Conservation (phyloP, 2,329 filamentous ascomycete species). For the Massarina eburnea region DNA sequence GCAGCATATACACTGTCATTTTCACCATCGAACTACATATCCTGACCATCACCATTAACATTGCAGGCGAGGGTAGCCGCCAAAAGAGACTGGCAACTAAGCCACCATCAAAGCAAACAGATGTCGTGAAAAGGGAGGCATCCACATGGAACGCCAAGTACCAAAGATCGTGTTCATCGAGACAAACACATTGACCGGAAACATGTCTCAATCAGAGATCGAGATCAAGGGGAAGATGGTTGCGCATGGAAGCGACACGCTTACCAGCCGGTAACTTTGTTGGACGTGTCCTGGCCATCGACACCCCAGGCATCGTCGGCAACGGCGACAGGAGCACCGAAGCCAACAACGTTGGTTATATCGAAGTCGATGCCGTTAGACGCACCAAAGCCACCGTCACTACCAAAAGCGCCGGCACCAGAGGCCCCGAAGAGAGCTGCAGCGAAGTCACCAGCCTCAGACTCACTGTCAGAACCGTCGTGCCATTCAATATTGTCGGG, state of each 20-base stretch:
- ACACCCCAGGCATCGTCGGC: slow-evolving; percentile 11
- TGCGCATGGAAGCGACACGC: neutral
- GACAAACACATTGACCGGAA: slow-evolving; percentile 3
- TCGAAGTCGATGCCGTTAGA: slow-evolving; percentile 7
- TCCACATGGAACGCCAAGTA: slow-evolving; percentile 1
- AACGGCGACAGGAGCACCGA: slow-evolving; percentile 9
- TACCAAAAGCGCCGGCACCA: slow-evolving; percentile 9
- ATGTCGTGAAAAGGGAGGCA: slow-evolving; percentile 4
- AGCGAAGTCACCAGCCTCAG: slow-evolving; percentile 21
- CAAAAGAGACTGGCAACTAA: slow-evolving; percentile 9
- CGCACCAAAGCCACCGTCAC: slow-evolving; percentile 7
- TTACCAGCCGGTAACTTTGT: slow-evolving; percentile 35
- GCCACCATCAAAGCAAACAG: slow-evolving; percentile 14
- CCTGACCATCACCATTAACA: slow-evolving; percentile 4
- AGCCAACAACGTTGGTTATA: slow-evolving; percentile 10
- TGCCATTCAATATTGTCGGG: slow-evolving; percentile 53
- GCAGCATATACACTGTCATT: slow-evolving; percentile 3
- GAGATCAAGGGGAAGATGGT: neutral
- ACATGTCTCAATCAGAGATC: slow-evolving; percentile 1
- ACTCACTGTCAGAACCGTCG: slow-evolving; percentile 51
- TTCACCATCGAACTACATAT: slow-evolving; percentile 8
- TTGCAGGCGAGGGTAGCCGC: slow-evolving; percentile 15
- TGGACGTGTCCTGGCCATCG: slow-evolving; percentile 16
- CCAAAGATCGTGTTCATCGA: slow-evolving; percentile 2
- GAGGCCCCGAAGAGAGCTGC: too few species aligned